These are phyloP conservation scores for Metarhizium guizhouense DNA, from an alignment of 2,329 filamentous ascomycete genomes.

Conservation along the genomic window DNA sequence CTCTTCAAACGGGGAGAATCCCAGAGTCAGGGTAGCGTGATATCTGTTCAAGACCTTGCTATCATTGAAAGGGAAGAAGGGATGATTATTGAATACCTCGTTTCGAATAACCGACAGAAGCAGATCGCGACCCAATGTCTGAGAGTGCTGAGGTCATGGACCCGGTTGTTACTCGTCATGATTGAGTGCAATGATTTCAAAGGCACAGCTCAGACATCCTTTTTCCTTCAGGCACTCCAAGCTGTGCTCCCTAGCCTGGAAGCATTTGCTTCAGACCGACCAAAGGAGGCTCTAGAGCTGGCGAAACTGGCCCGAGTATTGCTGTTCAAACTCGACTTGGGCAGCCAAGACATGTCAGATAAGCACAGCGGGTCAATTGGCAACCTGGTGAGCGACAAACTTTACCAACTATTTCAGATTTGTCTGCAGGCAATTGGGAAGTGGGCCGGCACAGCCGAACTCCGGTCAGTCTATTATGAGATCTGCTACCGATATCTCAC, in stretches of 20 bases:
- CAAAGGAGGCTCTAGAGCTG: conserved; percentile 64
- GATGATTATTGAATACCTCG: conserved; percentile 50
- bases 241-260: conserved; percentile 84
- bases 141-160: conserved; percentile 72
- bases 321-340: conserved; percentile 61
- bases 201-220: conserved; percentile 59
- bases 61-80: conserved; percentile 49
- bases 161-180: conserved; percentile 74
- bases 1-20: conserved; percentile 58
- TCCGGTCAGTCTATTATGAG: conserved; percentile 82
- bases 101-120: conserved; percentile 53
- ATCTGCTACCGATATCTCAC: conserved; percentile 83
- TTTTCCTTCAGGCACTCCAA: conserved; percentile 80
- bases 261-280: conserved; percentile 58
- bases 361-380: conserved; percentile 40
- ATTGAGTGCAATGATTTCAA: conserved; percentile 76
- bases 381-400: conserved; percentile 76
- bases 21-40: conserved; percentile 37
- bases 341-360: conserved; percentile 27
- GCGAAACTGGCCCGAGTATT: conserved; percentile 67
- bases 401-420: conserved; percentile 85
- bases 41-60: conserved; percentile 38
- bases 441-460: conserved; percentile 57
- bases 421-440: conserved; percentile 72
- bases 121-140: conserved; percentile 50